Evolutionary conservation across 1,139 yeast species (phyloP), one percentile per base, ranked within the genome.

Genomic region (Candida glucosophila): DNA sequence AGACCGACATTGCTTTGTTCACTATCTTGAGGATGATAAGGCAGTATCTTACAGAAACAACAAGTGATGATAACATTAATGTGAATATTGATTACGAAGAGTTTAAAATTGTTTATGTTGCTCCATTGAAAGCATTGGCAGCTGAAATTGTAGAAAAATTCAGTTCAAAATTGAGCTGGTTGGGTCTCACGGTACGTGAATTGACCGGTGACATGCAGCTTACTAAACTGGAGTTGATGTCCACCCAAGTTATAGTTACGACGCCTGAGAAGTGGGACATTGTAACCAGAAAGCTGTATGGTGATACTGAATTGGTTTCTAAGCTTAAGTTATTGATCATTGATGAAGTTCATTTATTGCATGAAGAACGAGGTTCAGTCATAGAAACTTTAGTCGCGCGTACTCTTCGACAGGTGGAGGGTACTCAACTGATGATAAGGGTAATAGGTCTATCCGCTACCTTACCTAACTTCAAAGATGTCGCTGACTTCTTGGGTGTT

Each of bases 221-320:
- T 27, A 81, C 95, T 0, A 73, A 77, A 40, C 71, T 77, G 9
- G 97, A 90, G 49, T 85, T 90, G 19, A 54, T 76, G 44, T 70
- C 73, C 2, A 90, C 97, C 1, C 98, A 90, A 49, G 68, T 90
- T 22, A 82, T 90, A 40, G 96, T 90, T 5, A 90, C 97, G 0
- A 90, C 98, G 0, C 98, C 98, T 0, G 98, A 90, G 50, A 90
- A 90, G 54, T 90, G 99, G 99, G 99, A 90, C 59, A 96, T 90
- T 7, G 96, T 90, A 2, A 90, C 98, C 0, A 70, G 98, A 48
- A 90, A 90, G 44, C 80, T 71, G 47, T 67, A 63, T 27, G 90
- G 96, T 30, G 97, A 86, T 45, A 77, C 76, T 26, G 95, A 88
- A 35, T 57, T 90, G 20, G 92, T 85, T 3, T 73, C 81, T 10